Conservation (phyloP, 2,329 filamentous ascomycete genomes). For the Penicillium sp. region DNA sequence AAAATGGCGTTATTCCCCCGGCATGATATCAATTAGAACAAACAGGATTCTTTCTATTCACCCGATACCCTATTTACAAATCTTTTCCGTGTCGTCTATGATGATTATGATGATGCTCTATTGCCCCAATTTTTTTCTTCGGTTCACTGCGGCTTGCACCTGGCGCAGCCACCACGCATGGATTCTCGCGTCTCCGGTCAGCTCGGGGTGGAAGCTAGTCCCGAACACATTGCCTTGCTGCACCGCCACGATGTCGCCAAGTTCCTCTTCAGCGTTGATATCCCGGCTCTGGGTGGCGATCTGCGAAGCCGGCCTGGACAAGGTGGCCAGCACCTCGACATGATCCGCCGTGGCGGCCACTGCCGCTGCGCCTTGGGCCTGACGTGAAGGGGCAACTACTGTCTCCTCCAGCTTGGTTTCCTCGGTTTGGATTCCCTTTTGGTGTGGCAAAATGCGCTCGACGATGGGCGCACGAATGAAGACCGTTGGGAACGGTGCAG, state of each 20-base stretch:
- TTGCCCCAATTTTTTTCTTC: slow-evolving; percentile 29
- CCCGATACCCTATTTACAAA: slow-evolving; percentile 33
- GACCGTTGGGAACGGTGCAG: slow-evolving; percentile 71
- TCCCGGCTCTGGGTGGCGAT: slow-evolving; percentile 51
- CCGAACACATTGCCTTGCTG: slow-evolving; percentile 90
- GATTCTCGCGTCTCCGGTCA: slow-evolving; percentile 85
- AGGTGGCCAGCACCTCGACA: slow-evolving; percentile 63
- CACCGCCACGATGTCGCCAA: slow-evolving; percentile 82
- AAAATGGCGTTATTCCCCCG: slow-evolving; percentile 40
- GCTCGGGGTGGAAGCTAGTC: slow-evolving; percentile 92
- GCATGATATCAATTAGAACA: slow-evolving; percentile 34
- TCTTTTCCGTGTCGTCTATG: slow-evolving; percentile 20
- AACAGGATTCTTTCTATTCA: slow-evolving; percentile 30
- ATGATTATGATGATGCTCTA: slow-evolving; percentile 17
- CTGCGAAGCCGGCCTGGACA: slow-evolving; percentile 57
- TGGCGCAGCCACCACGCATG: slow-evolving; percentile 91
- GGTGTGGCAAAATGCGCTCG: slow-evolving; percentile 71
- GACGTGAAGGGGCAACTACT: slow-evolving; percentile 61
- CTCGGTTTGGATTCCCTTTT: slow-evolving; percentile 55
- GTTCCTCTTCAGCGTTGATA: slow-evolving; percentile 45
- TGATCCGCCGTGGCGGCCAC: slow-evolving; percentile 50
- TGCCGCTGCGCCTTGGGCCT: slow-evolving; percentile 50
- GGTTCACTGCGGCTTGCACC: slow-evolving; percentile 55
- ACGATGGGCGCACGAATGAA: slow-evolving; percentile 96
- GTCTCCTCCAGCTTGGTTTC: slow-evolving; percentile 55